Conservation (phyloP, 176 grass and related monocot species). For the Carex pumila region DNA sequence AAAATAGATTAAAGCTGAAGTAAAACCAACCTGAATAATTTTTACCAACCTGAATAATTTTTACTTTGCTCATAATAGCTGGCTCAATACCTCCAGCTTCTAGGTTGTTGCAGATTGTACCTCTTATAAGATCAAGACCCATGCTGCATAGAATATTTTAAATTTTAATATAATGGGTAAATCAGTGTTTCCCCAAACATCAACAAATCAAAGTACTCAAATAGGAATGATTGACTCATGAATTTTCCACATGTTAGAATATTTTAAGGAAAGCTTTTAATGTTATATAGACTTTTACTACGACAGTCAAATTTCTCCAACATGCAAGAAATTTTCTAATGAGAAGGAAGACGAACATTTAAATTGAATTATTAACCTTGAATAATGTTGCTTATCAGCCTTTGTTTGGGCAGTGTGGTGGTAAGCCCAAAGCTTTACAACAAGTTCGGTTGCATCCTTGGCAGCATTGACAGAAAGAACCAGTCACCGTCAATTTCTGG, state of each 20-base stretch:
- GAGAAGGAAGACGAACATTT: background rate
- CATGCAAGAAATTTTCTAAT: background rate
- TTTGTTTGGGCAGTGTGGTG: slow-evolving; percentile 33
- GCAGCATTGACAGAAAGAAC: too few relatives aligned
- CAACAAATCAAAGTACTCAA: background rate
- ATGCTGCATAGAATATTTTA: slow-evolving; percentile 39
- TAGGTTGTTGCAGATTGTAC: too few relatives aligned
- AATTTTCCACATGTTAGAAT: background rate
- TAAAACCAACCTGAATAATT: too few relatives aligned
- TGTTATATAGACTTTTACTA: background rate
- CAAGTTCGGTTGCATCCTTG: too few relatives aligned
- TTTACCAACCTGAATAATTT: too few relatives aligned
- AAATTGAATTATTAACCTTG: slow-evolving; percentile 39
- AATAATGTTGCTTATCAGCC: slow-evolving; percentile 84
- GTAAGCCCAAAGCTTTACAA: too few relatives aligned
- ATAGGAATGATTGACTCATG: background rate
- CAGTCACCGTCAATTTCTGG: too few relatives aligned
- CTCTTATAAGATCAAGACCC: slow-evolving; percentile 19
- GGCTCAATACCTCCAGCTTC: too few relatives aligned
- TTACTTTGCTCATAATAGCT: too few relatives aligned
- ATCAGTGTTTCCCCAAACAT: background rate
- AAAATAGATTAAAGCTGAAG: too few relatives aligned
- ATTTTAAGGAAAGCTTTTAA: background rate
- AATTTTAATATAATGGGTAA: background rate
- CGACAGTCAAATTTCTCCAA: background rate